Evolutionary conservation across 1,284 basidiomycete species (phyloP), one percentile per base, ranked within the genome.

Genomic region (Cerioporus squamosus): DNA sequence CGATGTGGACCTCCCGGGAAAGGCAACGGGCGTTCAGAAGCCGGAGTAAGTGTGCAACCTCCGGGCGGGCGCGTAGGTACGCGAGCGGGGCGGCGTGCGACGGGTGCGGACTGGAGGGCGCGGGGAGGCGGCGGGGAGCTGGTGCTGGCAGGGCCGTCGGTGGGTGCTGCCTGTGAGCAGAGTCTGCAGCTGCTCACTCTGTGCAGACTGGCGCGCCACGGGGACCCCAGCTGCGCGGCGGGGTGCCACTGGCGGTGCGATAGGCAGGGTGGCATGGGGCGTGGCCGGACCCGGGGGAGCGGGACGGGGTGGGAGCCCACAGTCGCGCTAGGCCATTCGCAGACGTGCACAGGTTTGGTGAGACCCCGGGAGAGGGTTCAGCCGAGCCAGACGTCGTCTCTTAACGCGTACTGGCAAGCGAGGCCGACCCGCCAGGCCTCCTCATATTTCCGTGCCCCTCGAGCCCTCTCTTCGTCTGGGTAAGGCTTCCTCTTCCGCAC

Each of bases 401-500:
- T 57, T 58, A 58, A 58, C 51, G 31, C 48, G 55, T 29, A 18
- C 18, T 43, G 38, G 47, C 51, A 53, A 54, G 43, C 51, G 51
- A 31, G 38, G 23, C n/a, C 8, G 7, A n/a, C n/a, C n/a, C 42
- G 51, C 46, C 47, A 51, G 51, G 51, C 57, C 57, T 53, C 57
- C 57, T 58, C 57, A 53, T 58, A 58, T 58, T 58, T 53, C 56
- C 31, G 46, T 52, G 47, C 55, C 56, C 56, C 56, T 53, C 45
- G 46, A 50, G 46, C 58, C 60, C 61, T 57, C 55, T 42, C 48
- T 61, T 39, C 51, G 47, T n/a, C 57, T 54, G 40, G 40, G 44
- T 52, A n/a, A n/a, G 55, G 42, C 58, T 66, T 62, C 62, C 62
- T 61, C 55, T 62, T 62, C 62, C 59, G 57, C 62, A 56, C 61